Evolutionary conservation across 441 rosid species (phyloP), one percentile per base, ranked within the genome.

Genomic region (Euphorbia corollata): DNA sequence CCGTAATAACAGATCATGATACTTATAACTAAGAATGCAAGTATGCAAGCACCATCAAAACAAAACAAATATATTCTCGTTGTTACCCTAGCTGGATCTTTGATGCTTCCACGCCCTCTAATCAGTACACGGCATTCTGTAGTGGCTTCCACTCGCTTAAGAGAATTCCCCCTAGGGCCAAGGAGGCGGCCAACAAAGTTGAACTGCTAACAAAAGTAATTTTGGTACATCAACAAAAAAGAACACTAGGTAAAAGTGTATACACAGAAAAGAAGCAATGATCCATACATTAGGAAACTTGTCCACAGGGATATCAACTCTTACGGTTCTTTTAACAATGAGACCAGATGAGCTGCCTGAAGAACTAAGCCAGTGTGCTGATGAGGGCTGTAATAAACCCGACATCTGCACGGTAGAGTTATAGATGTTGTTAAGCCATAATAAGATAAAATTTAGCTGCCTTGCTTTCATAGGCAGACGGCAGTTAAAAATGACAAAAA

Each of bases 171-270:
- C 75, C 98, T 82, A 62, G 98, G 99, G 62, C 99, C 99, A 80
- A 94, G 91, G 68, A 94, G 94, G 68, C 99, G 98, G 50, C 99
- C 99, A 0, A 94, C 99, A 83, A 94, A 94, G 79, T 94, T 94
- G 84, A 71, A 94, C 98, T 94, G 90, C 60, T 77, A 74, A 75
- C 48, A 64, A 73, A 20, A 38, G 71, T 34, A 36, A 23, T 51
- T 54, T 81, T 71, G 81, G 81, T 61, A 4, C 18, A 65, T 3
- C 43, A 22, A 60, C 16, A 56, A 15, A 23, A 18, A 54, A 43
- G 19, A 55, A 38, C 8, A 69, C 50, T 39, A 15, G 2, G 39
- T 32, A 68, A 51, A 0, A 50, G 2, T 10, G 34, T 5, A 63
- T 1, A 34, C 54, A n/a, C 6, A 9, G 38, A 36, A 48, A 36